Evolutionary conservation across 768 basidiomycete genomes (phyloP).

Genomic region (Kwoniella dendrophila): DNA sequence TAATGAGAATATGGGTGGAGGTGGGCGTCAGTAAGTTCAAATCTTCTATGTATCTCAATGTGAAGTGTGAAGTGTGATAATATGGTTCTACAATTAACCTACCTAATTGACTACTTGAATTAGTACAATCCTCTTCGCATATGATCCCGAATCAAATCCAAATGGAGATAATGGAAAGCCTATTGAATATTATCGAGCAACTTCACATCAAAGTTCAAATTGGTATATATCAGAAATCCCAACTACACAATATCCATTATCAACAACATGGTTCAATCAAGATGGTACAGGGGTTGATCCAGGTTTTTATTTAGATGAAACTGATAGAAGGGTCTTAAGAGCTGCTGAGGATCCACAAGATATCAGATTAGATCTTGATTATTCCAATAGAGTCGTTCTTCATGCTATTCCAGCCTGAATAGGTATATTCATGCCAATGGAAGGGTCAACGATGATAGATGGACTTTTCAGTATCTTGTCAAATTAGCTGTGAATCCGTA

Average conservation of each 20-base stretch:
- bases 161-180: background rate
- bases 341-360: background rate
- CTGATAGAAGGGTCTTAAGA: background rate
- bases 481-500: too few relatives aligned
- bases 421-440: too few relatives aligned
- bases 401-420: background rate
- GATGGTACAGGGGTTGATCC: background rate
- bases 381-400: background rate
- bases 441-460: too few relatives aligned
- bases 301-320: background rate
- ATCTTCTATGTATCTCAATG: background rate
- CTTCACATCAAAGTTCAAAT: background rate
- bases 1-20: background rate
- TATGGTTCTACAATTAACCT: background rate
- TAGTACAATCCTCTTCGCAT: background rate
- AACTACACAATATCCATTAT: too few relatives aligned
- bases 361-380: background rate
- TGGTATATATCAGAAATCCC: background rate
- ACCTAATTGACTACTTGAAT: background rate
- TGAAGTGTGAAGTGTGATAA: background rate
- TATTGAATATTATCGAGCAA: background rate
- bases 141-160: background rate
- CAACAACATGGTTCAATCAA: background rate
- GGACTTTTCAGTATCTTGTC: too few relatives aligned
- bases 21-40: background rate